A percentile compares a stretch with the other conserved stretches of the same genome.
Conservation (phyloP, 169 alveolate genomes). For the Plasmodium reichenowi region DNA sequence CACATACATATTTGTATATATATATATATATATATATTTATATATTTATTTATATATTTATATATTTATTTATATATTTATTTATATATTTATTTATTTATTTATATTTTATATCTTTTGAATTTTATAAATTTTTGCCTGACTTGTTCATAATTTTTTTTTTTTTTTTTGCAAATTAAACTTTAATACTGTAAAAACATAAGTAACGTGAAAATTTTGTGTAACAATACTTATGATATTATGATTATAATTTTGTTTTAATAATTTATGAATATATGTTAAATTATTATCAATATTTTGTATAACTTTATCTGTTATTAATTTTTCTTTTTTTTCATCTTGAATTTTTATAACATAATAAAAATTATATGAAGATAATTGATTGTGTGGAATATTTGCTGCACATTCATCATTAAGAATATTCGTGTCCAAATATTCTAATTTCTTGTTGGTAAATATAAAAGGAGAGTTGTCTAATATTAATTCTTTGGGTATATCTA, state of each 20-base stretch:
- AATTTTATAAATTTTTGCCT: not conserved
- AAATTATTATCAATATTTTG: not conserved
- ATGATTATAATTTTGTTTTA: not conserved
- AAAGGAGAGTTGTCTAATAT: constrained; percentile 29
- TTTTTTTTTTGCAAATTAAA: constrained; percentile 4
- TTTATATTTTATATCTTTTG: not conserved
- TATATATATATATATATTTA: too few species aligned
- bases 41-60: not conserved
- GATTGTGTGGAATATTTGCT: not conserved
- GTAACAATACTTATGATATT: constrained; percentile 19
- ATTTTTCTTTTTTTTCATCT: not conserved
- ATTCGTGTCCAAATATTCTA: constrained; percentile 10
- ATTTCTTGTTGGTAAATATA: constrained; percentile 22
- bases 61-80: not conserved
- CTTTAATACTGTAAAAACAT: constrained; percentile 1
- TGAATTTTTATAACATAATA: constrained; percentile 36
- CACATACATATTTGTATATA: not conserved
- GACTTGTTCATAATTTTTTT: not conserved
- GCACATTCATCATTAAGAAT: not conserved
- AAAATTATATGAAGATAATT: not conserved
- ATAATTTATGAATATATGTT: not conserved
- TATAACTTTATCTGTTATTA: too few species aligned
- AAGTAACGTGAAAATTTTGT: not conserved
- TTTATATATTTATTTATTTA: not conserved
- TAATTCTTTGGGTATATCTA: constrained; percentile 25